phyloP scores from a whole-genome alignment of 2,329 filamentous ascomycete species.

The Pleurostoma richardsiae region DNA sequence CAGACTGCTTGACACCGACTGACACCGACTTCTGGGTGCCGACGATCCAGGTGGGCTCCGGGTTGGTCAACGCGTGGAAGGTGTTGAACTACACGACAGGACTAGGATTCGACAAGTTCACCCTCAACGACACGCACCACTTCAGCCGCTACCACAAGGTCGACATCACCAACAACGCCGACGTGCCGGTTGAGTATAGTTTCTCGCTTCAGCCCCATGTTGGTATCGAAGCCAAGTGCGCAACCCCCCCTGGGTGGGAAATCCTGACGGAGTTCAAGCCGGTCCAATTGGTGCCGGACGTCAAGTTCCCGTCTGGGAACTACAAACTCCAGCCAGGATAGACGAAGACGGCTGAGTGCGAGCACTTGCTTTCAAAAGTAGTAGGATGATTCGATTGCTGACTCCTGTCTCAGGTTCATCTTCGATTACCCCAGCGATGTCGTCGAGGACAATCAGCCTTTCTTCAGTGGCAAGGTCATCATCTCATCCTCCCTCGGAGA shows the following conservation, averaged over 20 bases:
- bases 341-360: conserved; percentile 1
- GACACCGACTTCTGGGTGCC: conserved; percentile 17
- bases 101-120: conserved; percentile 29
- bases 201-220: neutral
- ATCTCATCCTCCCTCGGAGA: conserved; percentile 23
- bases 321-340: conserved; percentile 1
- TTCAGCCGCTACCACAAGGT: conserved; percentile 17
- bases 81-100: conserved; percentile 29
- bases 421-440: conserved; percentile 10
- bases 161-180: conserved; percentile 30
- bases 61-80: conserved; percentile 34
- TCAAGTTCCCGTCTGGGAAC: neutral
- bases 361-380: neutral
- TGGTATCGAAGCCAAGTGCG: conserved; percentile 1
- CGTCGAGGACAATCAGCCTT: conserved; percentile 19
- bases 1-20: conserved; percentile 18
- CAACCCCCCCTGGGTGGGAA: neutral
- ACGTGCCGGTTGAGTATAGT: conserved; percentile 25
- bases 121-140: conserved; percentile 39
- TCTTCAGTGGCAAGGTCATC: conserved; percentile 26
- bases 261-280: neutral
- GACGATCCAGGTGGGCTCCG: conserved; percentile 35
- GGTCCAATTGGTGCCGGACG: neutral
- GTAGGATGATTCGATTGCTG: too few species aligned
- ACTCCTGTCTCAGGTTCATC: conserved; percentile 9